Conservation (phyloP, 139 green algal species). For the Coccomyxa sp. region DNA sequence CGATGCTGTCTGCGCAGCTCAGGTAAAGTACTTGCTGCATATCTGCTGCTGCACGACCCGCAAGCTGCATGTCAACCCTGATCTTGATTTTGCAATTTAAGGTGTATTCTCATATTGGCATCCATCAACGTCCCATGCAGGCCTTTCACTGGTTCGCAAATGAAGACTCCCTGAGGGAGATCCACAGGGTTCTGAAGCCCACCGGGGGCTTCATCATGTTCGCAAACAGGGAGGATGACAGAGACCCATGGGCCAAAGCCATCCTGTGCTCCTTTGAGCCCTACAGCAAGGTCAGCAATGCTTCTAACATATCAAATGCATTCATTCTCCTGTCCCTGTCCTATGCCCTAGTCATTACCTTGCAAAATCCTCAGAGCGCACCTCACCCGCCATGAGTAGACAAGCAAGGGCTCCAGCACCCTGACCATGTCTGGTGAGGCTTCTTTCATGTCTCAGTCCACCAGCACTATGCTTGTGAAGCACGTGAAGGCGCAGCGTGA, state of each 20-base stretch:
- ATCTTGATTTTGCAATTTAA: not conserved
- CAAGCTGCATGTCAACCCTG: not conserved
- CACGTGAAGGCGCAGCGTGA: not conserved
- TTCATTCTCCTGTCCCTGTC: not conserved
- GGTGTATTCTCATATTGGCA: not conserved
- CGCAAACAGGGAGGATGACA: conserved; percentile 5
- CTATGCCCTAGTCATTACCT: not conserved
- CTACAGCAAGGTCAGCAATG: not conserved
- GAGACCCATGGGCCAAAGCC: not conserved
- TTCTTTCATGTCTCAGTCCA: not conserved
- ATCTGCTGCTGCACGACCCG: not conserved
- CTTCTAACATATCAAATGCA: not conserved
- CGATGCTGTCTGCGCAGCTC: not conserved
- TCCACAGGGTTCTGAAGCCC: conserved; percentile 1
- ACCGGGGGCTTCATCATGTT: not conserved
- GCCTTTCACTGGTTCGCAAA: conserved; percentile 7
- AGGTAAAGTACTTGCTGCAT: not conserved
- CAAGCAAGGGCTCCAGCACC: not conserved
- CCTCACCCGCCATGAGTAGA: not conserved
- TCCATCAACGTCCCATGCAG: not conserved
- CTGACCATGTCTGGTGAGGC: not conserved
- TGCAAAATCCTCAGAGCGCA: not conserved
- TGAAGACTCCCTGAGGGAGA: not conserved
- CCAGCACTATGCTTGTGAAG: no score
- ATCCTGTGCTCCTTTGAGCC: not conserved